phyloP scores from a whole-genome alignment of 169 alveolate species.

The Plasmodium chabaudi region DNA sequence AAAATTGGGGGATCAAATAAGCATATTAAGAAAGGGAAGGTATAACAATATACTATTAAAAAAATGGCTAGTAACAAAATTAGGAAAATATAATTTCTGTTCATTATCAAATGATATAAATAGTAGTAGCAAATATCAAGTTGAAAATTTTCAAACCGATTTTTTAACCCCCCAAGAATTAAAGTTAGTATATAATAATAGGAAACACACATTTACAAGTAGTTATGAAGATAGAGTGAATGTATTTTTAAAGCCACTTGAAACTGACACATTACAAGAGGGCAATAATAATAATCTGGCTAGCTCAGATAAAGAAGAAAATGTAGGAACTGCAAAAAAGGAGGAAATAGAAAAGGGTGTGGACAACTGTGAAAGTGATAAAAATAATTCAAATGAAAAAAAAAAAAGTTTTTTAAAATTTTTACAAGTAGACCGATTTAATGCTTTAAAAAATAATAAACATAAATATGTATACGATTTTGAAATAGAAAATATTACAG shows the following conservation, averaged over 20 bases:
- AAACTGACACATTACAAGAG: background rate
- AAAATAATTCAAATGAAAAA: background rate
- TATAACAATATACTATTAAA: background rate
- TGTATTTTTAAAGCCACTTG: conserved; percentile 49
- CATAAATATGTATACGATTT: conserved; percentile 58
- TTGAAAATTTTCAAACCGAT: background rate
- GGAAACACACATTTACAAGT: conserved; percentile 14
- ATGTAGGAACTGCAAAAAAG: background rate
- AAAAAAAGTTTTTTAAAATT: background rate
- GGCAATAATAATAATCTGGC: background rate
- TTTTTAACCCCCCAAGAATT: conserved; percentile 21
- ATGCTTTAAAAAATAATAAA: conserved; percentile 9
- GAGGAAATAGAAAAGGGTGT: background rate
- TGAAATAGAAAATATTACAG: conserved; percentile 18
- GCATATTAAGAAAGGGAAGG: too few relatives aligned
- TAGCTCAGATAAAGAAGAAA: background rate
- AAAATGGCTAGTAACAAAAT: background rate
- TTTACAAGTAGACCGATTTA: conserved; percentile 18
- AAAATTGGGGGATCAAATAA: too few relatives aligned
- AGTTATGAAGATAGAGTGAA: conserved; percentile 13
- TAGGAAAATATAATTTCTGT: background rate
- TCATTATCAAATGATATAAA: background rate
- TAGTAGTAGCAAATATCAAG: background rate
- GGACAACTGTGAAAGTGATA: background rate
- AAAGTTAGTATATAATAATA: conserved; percentile 6